These are phyloP conservation scores for Coniochaeta prunicola DNA, from an alignment of 2,329 filamentous ascomycete genomes.

Conservation along the genomic window DNA sequence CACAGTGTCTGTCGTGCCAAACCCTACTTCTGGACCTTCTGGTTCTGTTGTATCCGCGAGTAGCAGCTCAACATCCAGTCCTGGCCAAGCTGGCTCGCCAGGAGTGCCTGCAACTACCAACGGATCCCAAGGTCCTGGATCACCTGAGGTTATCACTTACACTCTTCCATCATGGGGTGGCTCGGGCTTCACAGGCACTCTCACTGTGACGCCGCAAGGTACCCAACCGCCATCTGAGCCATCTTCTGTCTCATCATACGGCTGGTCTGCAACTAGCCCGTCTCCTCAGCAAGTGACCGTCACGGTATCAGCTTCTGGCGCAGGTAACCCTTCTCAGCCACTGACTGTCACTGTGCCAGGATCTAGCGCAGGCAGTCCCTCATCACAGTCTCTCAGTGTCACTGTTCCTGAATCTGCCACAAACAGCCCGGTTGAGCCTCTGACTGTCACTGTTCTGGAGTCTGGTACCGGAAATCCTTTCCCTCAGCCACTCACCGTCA, in stretches of 20 bases:
- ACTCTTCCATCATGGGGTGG: slow-evolving; percentile 9
- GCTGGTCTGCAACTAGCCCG: not conserved
- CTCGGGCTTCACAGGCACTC: slow-evolving; percentile 3
- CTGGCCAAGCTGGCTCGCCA: not conserved
- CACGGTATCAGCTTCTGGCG: not conserved
- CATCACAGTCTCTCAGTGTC: not conserved
- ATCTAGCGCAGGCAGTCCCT: not conserved
- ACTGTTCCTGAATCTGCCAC: not conserved
- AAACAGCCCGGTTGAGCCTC: not conserved
- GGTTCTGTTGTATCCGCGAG: not conserved
- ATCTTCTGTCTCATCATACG: not conserved
- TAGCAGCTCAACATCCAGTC: not conserved
- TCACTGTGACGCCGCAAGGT: slow-evolving; percentile 7
- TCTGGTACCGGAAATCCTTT: not conserved
- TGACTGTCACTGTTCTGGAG: not conserved
- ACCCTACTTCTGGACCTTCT: not conserved
- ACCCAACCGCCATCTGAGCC: not conserved
- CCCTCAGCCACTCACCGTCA: not conserved
- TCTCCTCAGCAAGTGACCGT: not conserved
- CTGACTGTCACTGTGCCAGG: not conserved
- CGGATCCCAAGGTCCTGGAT: not conserved
- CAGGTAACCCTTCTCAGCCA: not conserved
- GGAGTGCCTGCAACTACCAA: not conserved
- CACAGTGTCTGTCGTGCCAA: not conserved
- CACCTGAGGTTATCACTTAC: slow-evolving; percentile 9